Conservation (phyloP, 2,329 filamentous ascomycete genomes). For the Cytospora chrysosperma region DNA sequence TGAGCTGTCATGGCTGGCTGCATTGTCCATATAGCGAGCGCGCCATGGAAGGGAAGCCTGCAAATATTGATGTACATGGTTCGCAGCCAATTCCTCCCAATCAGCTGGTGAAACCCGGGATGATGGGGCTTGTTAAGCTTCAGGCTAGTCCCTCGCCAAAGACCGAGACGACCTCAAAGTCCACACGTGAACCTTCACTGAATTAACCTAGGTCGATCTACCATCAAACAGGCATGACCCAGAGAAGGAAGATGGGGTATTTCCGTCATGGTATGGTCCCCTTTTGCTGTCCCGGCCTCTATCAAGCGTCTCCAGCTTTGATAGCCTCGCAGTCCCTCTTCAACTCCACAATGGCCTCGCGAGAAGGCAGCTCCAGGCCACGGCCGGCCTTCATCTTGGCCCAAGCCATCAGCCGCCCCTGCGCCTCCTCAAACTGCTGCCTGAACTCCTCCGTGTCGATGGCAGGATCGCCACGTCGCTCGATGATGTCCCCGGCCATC, state of each 20-base stretch:
- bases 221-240: too few species aligned
- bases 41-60: too few species aligned
- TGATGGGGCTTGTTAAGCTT: too few species aligned
- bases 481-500: constrained; percentile 24
- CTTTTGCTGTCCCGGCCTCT: neutral
- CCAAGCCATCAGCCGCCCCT: constrained; percentile 31
- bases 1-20: neutral
- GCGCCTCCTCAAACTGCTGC: constrained; percentile 27
- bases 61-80: neutral
- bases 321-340: neutral
- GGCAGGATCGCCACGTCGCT: constrained; percentile 13
- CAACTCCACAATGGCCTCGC: neutral
- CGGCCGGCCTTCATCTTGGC: constrained; percentile 25
- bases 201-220: too few species aligned
- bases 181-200: too few species aligned
- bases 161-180: too few species aligned
- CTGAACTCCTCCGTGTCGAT: constrained; percentile 27
- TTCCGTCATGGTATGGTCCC: neutral
- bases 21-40: neutral
- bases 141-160: too few species aligned
- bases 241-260: too few species aligned
- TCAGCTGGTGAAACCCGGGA: neutral
- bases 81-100: neutral
- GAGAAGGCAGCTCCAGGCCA: constrained; percentile 4
- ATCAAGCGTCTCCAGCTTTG: neutral